These are phyloP conservation scores for Wickerhamiella pararugosa DNA, from an alignment of 1,139 yeast genomes.

Conservation along the genomic window DNA sequence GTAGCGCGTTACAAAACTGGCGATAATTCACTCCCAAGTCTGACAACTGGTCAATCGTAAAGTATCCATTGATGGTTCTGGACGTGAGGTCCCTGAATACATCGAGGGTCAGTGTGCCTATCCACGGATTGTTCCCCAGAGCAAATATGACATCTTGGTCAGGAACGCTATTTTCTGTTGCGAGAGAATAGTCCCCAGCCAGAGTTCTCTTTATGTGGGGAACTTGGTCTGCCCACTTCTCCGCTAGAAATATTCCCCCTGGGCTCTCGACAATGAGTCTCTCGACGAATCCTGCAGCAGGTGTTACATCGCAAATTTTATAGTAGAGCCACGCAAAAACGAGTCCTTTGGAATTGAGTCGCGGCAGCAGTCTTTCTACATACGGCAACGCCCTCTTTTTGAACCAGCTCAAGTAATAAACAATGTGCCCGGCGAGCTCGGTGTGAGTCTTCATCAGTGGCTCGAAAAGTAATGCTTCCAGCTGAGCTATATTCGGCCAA, in stretches of 20 bases:
- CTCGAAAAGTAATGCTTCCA: background rate
- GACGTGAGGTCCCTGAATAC: background rate
- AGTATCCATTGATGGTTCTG: background rate
- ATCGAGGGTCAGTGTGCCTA: background rate
- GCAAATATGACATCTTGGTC: background rate
- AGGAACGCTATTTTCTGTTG: background rate
- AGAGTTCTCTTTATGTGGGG: background rate
- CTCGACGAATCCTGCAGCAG: background rate
- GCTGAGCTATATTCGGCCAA: slow-evolving; percentile 4
- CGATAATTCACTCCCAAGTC: background rate
- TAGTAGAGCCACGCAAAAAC: background rate
- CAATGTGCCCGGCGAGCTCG: background rate
- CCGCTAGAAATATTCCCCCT: slow-evolving; percentile 2
- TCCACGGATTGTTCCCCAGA: slow-evolving; percentile 7
- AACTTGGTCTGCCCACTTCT: slow-evolving; percentile 1
- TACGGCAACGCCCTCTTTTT: background rate
- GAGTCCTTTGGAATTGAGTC: background rate
- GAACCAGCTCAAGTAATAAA: background rate
- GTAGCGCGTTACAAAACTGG: slow-evolving; percentile 1
- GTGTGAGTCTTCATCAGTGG: background rate
- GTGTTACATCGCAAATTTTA: background rate
- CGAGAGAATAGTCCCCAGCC: background rate
- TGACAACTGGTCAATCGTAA: slow-evolving; percentile 1
- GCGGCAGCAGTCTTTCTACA: background rate
- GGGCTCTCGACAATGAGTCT: background rate